Evolutionary conservation across 164 flowering plant genomes (phyloP), one percentile per base, ranked within the genome.

Genomic region (Aristolochia californica): DNA sequence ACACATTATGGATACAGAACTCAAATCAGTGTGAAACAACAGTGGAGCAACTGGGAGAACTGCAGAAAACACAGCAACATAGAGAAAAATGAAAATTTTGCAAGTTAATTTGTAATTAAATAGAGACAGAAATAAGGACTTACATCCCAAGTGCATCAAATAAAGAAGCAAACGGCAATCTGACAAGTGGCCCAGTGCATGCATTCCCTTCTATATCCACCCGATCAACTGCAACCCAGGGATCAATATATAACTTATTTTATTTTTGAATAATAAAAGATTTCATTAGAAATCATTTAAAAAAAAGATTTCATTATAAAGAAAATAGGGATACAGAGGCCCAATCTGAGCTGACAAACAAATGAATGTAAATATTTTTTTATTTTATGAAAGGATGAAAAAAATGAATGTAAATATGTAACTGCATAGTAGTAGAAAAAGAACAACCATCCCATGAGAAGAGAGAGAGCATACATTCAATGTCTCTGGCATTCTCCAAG

Each of bases 81-180:
- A 34, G 40, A 34, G 40, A 34, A 34, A 34, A 34, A 34, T 34
- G 40, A 34, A 34, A 2, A 5, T 34, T 34, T 28, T 28, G 7
- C 30, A 28, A 28, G 30, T 2, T 2, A 28, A 28, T 28, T 34
- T 5, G 40, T 34, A 34, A 27, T 12, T 28, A 8, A 26, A 54
- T 18, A 13, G 43, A 8, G 45, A 57, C 18, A 61, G 24, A 17
- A 17, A 44, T 4, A 30, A 45, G 51, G 40, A 80, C 97, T 88
- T 68, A 94, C 97, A 69, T 69, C 73, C 91, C 97, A 73, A 89
- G 87, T 47, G 96, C 80, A 73, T 94, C 97, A 78, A 81, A 94
- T 26, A 89, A 74, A 67, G 95, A 72, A 56, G 99, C 97, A 74
- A 94, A 94, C 34, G 97, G 85, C 62, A 94, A 63, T 68, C 89